Base-by-base conservation (phyloP, 768 basidiomycete genomes). In the Piloderma croceum region DNA sequence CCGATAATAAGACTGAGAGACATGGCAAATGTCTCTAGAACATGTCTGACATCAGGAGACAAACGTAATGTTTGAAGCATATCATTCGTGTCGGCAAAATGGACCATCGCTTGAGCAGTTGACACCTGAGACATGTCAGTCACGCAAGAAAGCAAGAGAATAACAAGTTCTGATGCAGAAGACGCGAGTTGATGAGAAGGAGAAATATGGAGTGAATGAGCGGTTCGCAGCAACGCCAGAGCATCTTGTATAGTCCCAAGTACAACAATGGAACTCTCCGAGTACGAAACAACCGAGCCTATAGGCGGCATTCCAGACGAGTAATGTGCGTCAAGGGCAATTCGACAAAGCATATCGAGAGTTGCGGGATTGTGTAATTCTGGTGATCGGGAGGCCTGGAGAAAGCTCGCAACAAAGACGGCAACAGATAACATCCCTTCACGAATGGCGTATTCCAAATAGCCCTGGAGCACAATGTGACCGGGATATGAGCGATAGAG, bases 401-500 rank as follows among this genome's bases (percentile, higher is more conserved):
- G 72, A 43, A 88, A 77, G 3, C 79, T 79, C 4, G 78, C 57
- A 6, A 86, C 71, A 50, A 82, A 86, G 11, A 67, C 69, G 7
- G 76, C 57, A 17, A 81, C 60, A 6, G 82, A 75, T 12, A 87
- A 59, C 31, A 79, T 58, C 7, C 73, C 70, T 32, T 71, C 65
- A 41, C 72, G 62, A 20, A 89, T 66, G 4, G 83, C 81, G 42
- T 62, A 55, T 47, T 69, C 75, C 36, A 89, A 59, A 53, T 90
- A 90, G 32, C 68, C 71, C 43, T 76, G 73, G n/a, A 90, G 69
- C 32, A 68, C 68, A 15, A 76, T 74, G 52, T 84, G 77, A n/a
- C 77, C 83, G 18, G 83, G 81, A 50, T 84, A 83, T 34, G 73
- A 70, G 38, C 76, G 67, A 52, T 78, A 85, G 12, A 89, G 67